Conservation (phyloP, 306 rosid species). For the Cicer chorassanicum region DNA sequence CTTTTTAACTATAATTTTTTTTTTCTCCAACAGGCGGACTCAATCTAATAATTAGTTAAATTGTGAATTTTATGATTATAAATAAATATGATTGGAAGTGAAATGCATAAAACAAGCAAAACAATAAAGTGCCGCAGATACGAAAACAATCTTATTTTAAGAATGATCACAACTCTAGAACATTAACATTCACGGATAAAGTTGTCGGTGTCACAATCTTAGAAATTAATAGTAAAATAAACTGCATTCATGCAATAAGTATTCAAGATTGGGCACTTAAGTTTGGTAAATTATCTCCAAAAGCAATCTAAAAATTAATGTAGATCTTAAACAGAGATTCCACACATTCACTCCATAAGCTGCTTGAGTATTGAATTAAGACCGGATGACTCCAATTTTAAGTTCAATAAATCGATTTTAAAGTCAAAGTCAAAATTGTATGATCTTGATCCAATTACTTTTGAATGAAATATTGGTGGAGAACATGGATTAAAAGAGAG, state of each 20-base stretch:
- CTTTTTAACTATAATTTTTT: too few relatives aligned
- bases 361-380: too few relatives aligned
- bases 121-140: conserved; percentile 62
- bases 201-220: not conserved
- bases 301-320: not conserved
- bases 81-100: conserved; percentile 64
- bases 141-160: conserved; percentile 21
- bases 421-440: too few relatives aligned
- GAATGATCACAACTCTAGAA: not conserved
- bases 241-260: not conserved
- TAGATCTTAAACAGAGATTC: not conserved
- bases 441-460: too few relatives aligned
- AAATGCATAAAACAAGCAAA: conserved; percentile 74
- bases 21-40: conserved; percentile 47
- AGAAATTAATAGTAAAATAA: not conserved
- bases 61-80: too few relatives aligned
- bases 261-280: not conserved
- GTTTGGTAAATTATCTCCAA: not conserved
- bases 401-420: not conserved
- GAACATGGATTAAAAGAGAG: conserved; percentile 22
- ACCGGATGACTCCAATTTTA: too few relatives aligned
- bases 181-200: too few relatives aligned
- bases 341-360: too few relatives aligned
- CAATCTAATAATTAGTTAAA: conserved; percentile 46
- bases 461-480: not conserved